Base-by-base conservation (phyloP, 805 yeast genomes). In the Suhomyces canberraensis region DNA sequence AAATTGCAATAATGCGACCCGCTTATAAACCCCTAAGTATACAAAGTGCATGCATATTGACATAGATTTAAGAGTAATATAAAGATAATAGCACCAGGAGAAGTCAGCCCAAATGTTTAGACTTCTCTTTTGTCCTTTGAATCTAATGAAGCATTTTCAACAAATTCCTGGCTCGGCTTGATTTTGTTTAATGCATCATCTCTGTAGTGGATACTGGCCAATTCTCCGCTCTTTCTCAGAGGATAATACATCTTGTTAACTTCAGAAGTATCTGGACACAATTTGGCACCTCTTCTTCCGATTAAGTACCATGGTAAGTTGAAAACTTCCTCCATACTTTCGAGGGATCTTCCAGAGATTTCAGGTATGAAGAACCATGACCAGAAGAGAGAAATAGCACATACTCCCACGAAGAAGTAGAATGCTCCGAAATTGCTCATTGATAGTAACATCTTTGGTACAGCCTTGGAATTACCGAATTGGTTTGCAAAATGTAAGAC, bases 401-500 rank as follows among this genome's bases (percentile, higher is more conserved):
- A 50, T 3, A 76, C 66, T 5, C 59, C 78, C 4, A 61, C 55
- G 42, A 76, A 76, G 47, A 77, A 71, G 54, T 63, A 69, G 58
- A 77, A 75, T 0, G 80, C 67, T 17, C 82, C 82, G 43, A 53
- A 64, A 16, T 66, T 61, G 15, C 66, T 50, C 69, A 77, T 51
- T 0, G 67, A 52, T 14, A 73, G 29, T 40, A 78, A 52, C 78
- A 77, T 69, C 30, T 64, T 53, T 13, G 82, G 79, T 27, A 75
- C 50, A 1, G 81, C 79, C 50, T 73, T 75, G 21, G 79, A 66
- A 55, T 74, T 75, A 47, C 78, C 79, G 46, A 68, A 77, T 50
- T 77, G 81, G 56, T 73, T 75, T 19, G 72, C 71, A 47, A 71
- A 76, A 49, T 77, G 82, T 52, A 76, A 64, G 3, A 66, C 69